Conservation (phyloP, 2,329 filamentous ascomycete species). For the Hypomyces rosellus region DNA sequence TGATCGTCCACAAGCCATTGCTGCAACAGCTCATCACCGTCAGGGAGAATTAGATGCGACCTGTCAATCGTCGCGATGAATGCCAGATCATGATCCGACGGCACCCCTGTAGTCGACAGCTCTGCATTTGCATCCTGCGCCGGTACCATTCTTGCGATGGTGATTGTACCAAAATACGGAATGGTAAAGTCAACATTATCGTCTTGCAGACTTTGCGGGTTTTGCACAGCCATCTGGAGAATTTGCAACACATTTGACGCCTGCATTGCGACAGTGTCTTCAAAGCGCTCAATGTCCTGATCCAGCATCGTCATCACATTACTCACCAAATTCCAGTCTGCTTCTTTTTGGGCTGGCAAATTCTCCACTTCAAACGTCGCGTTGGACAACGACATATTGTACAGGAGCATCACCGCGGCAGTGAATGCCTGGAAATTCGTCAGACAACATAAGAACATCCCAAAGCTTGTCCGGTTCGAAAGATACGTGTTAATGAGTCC, state of each 20-base stretch:
- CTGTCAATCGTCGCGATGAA: not conserved
- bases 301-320: constrained; percentile 1
- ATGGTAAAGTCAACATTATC: not conserved
- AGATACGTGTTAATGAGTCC: constrained; percentile 6
- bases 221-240: not conserved
- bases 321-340: constrained; percentile 3
- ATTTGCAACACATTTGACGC: constrained; percentile 4
- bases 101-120: not conserved
- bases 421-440: constrained; percentile 10
- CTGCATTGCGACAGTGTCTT: constrained; percentile 4
- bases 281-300: constrained; percentile 1
- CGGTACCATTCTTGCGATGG: not conserved
- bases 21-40: not conserved
- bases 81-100: not conserved
- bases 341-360: not conserved
- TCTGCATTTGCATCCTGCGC: not conserved
- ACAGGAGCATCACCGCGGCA: constrained; percentile 7
- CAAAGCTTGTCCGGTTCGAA: constrained; percentile 3
- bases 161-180: not conserved
- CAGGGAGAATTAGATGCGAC: not conserved
- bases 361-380: not conserved
- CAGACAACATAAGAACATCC: constrained; percentile 8
- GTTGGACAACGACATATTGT: constrained; percentile 2
- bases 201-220: not conserved
- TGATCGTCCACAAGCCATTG: not conserved